phyloP scores from a whole-genome alignment of 1,139 yeast species.

The Komagataea norvegica region DNA sequence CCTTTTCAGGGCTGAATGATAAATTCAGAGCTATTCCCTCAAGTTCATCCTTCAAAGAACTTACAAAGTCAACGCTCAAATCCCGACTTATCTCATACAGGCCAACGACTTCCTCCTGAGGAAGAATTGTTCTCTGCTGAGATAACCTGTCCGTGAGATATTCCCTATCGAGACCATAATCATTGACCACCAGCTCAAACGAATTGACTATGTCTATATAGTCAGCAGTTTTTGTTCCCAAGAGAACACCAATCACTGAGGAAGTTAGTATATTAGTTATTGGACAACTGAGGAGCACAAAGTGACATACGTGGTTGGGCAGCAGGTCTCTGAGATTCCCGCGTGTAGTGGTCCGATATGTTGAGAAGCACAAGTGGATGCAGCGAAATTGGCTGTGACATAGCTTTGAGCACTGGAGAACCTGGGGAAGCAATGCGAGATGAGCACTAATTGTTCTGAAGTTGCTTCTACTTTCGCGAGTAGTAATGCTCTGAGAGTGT shows the following conservation, averaged over 20 bases:
- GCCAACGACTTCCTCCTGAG: constrained; percentile 15
- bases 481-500: too few species aligned
- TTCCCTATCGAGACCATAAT: constrained; percentile 1
- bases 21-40: constrained; percentile 13
- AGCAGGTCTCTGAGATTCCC: constrained; percentile 13
- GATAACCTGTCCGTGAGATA: constrained; percentile 9
- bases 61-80: neutral
- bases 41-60: constrained; percentile 12
- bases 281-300: neutral
- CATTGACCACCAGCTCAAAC: constrained; percentile 9
- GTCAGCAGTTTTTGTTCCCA: constrained; percentile 3
- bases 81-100: constrained; percentile 8
- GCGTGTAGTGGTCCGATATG: constrained; percentile 18
- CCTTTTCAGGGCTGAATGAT: constrained; percentile 15
- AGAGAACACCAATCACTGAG: constrained; percentile 8
- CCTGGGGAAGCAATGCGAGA: too few species aligned
- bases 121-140: constrained; percentile 12
- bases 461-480: too few species aligned
- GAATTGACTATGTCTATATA: constrained; percentile 10
- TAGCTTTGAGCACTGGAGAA: neutral
- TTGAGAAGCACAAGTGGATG: constrained; percentile 21
- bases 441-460: too few species aligned
- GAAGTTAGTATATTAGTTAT: neutral
- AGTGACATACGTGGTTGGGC: constrained; percentile 9
- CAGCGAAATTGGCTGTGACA: constrained; percentile 3